Evolutionary conservation across 2,329 filamentous ascomycete genomes (phyloP).

Genomic region (Trichoderma atrobrunneum): DNA sequence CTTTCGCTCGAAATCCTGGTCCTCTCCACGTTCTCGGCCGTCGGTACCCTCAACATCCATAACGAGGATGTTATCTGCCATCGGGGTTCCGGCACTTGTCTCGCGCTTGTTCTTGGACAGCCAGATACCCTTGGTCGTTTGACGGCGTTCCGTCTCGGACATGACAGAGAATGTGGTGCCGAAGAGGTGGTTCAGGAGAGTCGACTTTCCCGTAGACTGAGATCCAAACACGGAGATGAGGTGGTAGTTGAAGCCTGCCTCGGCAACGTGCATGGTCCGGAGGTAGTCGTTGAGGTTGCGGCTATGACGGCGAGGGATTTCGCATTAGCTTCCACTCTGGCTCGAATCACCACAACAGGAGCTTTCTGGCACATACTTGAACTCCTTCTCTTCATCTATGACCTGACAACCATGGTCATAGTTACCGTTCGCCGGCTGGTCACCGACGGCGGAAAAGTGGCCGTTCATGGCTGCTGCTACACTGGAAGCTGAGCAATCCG

Average conservation of each 20-base stretch:
- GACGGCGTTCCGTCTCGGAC: conserved; percentile 88
- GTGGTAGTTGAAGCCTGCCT: conserved; percentile 97
- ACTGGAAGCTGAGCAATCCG: conserved; percentile 8
- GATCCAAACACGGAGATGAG: conserved; percentile 98
- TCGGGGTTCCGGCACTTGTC: conserved; percentile 51
- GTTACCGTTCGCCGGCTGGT: conserved; percentile 59
- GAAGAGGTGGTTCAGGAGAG: conserved; percentile 91
- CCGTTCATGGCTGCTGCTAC: conserved; percentile 62
- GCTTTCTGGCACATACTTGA: conserved; percentile 67
- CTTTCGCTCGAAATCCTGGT: conserved; percentile 98
- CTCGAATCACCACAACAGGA: not conserved
- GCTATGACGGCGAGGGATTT: conserved; percentile 45
- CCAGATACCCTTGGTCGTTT: conserved; percentile 99
- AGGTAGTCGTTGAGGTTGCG: conserved; percentile 79
- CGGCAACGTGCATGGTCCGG: conserved; percentile 71
- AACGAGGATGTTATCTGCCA: conserved; percentile 97
- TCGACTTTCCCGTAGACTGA: conserved; percentile 98
- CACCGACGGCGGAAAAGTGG: conserved; percentile 73
- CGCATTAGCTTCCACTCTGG: not conserved
- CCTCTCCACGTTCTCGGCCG: conserved; percentile 91
- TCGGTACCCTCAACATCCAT: conserved; percentile 99
- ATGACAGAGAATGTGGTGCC: conserved; percentile 96
- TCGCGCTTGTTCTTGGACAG: conserved; percentile 91
- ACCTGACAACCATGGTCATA: conserved; percentile 97
- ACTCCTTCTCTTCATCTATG: conserved; percentile 86